Evolutionary conservation across 2,329 filamentous ascomycete species (phyloP).

Genomic region (Chalaropsis thielavioides): DNA sequence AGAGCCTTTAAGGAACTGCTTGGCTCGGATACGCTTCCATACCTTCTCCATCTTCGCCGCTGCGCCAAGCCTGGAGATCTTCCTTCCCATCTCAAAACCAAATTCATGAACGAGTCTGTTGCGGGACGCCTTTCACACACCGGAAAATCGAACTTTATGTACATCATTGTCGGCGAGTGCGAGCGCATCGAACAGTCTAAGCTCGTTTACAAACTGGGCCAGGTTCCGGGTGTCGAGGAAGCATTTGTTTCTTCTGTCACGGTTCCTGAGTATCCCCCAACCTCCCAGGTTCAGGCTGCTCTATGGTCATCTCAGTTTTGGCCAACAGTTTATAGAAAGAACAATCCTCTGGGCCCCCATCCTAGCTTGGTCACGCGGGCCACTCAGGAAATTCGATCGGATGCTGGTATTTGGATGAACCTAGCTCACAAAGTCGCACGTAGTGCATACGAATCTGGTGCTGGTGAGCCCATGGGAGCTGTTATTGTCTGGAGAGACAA

Average conservation of each 20-base stretch:
- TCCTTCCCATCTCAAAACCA: slow-evolving; percentile 47
- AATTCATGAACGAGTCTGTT: slow-evolving; percentile 44
- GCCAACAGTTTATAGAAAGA: slow-evolving; percentile 76
- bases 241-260: slow-evolving; percentile 48
- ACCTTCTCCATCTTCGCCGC: slow-evolving; percentile 57
- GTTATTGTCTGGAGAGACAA: slow-evolving; percentile 55
- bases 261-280: slow-evolving; percentile 60
- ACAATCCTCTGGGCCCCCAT: slow-evolving; percentile 73
- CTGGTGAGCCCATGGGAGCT: slow-evolving; percentile 58
- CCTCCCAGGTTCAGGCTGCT: slow-evolving; percentile 58
- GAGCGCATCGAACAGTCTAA: slow-evolving; percentile 30
- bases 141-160: slow-evolving; percentile 45
- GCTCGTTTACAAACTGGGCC: slow-evolving; percentile 23
- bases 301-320: slow-evolving; percentile 65
- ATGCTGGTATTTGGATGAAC: slow-evolving; percentile 51
- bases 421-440: slow-evolving; percentile 50
- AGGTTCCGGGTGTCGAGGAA: slow-evolving; percentile 30
- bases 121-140: slow-evolving; percentile 42
- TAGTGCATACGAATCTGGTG: slow-evolving; percentile 40
- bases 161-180: slow-evolving; percentile 38
- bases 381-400: slow-evolving; percentile 50
- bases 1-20: slow-evolving; percentile 17
- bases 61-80: slow-evolving; percentile 59
- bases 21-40: slow-evolving; percentile 44
- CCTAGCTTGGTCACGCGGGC: slow-evolving; percentile 58